Evolutionary conservation across 1,284 basidiomycete genomes (phyloP).

Genomic region (Gastroboletus turbinatus): DNA sequence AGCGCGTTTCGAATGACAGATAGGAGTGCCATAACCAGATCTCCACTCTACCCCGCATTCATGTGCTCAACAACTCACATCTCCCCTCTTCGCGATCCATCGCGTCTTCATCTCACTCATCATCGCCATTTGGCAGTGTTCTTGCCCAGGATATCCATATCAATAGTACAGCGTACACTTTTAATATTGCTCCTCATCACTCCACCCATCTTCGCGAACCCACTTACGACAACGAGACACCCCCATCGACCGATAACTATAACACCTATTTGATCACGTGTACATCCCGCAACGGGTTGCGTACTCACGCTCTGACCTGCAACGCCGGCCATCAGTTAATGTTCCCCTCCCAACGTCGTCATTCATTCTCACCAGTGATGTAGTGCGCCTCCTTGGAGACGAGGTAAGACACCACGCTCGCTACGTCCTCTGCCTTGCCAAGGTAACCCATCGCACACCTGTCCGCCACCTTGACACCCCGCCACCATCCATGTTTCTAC

Average conservation of each 20-base stretch:
- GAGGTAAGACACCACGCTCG: slow-evolving; percentile 11
- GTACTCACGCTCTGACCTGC: slow-evolving; percentile 13
- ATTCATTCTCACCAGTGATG: slow-evolving; percentile 7
- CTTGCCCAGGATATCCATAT: neutral
- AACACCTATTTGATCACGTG: slow-evolving; percentile 3
- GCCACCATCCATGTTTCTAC: neutral
- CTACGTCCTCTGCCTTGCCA: slow-evolving; percentile 4
- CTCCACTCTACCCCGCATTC: slow-evolving; percentile 16
- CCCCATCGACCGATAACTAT: slow-evolving; percentile 10
- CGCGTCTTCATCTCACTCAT: slow-evolving; percentile 10
- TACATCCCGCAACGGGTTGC: neutral
- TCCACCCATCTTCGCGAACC: slow-evolving; percentile 1
- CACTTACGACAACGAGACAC: slow-evolving; percentile 14
- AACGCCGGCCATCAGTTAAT: neutral
- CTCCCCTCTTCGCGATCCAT: slow-evolving; percentile 21
- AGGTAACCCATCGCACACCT: slow-evolving; percentile 5
- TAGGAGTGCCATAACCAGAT: slow-evolving; percentile 14
- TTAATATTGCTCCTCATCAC: neutral
- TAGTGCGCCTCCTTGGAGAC: slow-evolving; percentile 15
- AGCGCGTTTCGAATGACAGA: slow-evolving; percentile 3
- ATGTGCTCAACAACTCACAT: neutral
- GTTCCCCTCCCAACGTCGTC: neutral
- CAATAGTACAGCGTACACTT: neutral
- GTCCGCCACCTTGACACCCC: neutral
- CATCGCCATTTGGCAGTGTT: slow-evolving; percentile 6